Base-by-base conservation (phyloP, 306 rosid species). In the Sphenostylis stenocarpa region DNA sequence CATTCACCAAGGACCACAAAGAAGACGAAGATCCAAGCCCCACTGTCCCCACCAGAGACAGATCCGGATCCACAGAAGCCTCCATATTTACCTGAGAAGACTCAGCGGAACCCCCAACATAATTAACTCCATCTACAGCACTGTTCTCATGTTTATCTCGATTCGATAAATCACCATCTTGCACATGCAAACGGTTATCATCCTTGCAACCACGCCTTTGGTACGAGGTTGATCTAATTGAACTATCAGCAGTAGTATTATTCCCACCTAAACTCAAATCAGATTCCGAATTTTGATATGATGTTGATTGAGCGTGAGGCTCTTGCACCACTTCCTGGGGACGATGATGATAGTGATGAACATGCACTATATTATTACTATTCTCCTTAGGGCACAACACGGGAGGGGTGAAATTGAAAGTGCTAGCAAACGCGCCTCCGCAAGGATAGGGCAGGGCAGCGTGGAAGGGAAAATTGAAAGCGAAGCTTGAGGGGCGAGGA, bases 401-500 rank as follows among this genome's bases (percentile, higher is more conserved):
- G 5, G 75, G 77, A 0, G 79, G 68, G 11, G 36, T 34, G 12
- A 15, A 69, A 23, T 70, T 49, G 20, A 12, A 53, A n/a, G 34
- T 16, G 11, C 20, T 47, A 41, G 11, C 4, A 31, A 20, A 52
- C n/a, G 41, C 16, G 41, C 6, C 24, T 1, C 4, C 14, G 58
- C 14, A 23, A 15, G 66, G 43, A 36, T 31, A 80, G 1, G 94
- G 86, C 9, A 53, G 11, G 24, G 79, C 6, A 20, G 61, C 1
- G 44, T 41, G 52, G 33, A 65, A 57, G 0, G 89, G 87, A 34
- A 52, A 63, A 11, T 69, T 65, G 21, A 76, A 76, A n/a, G 80
- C 69, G 4, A 74, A 85, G 0, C 89, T 83, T 0, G 90, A 52
- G 13, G 96, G 96, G 11, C 96, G 98, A 34, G 97, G 96, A 16